phyloP scores from a whole-genome alignment of 2,329 filamentous ascomycete genomes.

The Botrytis cinerea region DNA sequence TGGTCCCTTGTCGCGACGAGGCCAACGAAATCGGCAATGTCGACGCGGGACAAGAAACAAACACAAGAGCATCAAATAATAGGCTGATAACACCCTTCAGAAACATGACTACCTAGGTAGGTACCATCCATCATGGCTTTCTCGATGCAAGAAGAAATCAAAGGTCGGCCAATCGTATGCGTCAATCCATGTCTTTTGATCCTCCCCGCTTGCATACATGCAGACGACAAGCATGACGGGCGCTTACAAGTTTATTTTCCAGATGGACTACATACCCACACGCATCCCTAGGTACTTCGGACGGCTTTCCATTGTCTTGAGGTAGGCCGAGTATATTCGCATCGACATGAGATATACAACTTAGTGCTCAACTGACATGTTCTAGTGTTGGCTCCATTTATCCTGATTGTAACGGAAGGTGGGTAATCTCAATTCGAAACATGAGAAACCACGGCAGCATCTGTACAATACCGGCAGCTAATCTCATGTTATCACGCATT shows the following conservation, averaged over 20 bases:
- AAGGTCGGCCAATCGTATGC: neutral
- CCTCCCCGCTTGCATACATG: conserved; percentile 19
- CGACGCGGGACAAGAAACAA: conserved; percentile 6
- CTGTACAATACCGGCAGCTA: neutral
- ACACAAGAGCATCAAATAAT: neutral
- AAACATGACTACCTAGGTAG: neutral
- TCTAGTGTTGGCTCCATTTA: neutral
- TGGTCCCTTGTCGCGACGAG: conserved; percentile 5
- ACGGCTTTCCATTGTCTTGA: conserved; percentile 7
- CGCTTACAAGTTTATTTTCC: conserved; percentile 19
- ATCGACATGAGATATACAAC: conserved; percentile 4
- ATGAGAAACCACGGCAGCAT: neutral
- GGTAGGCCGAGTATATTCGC: conserved; percentile 2
- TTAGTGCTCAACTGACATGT: conserved; percentile 4
- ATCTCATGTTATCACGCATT: neutral
- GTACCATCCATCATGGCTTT: conserved; percentile 1
- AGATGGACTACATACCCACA: neutral
- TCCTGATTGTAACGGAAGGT: neutral
- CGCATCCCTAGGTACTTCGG: neutral
- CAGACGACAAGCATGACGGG: conserved; percentile 9
- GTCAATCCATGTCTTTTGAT: conserved; percentile 21
- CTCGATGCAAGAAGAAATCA: neutral
- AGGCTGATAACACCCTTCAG: conserved; percentile 7
- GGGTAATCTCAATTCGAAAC: conserved; percentile 17
- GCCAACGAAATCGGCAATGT: neutral